phyloP scores from a whole-genome alignment of 2,329 filamentous ascomycete species.

The Colletotrichum plurivorum region DNA sequence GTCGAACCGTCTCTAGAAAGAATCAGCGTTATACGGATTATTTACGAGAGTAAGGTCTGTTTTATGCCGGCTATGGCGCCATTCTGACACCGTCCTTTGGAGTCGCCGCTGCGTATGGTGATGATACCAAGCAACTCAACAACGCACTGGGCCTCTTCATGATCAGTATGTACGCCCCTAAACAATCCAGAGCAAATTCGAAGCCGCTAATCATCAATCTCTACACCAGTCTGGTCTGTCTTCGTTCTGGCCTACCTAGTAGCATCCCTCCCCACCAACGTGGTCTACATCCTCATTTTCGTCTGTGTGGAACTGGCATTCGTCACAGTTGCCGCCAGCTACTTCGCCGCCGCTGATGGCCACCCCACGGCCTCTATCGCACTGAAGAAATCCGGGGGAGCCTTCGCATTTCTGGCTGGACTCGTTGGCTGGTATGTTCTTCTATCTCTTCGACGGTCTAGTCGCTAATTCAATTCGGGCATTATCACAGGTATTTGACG shows the following conservation, averaged over 20 bases:
- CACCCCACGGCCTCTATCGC: slow-evolving; percentile 28
- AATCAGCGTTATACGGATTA: neutral
- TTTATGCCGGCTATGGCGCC: slow-evolving; percentile 46
- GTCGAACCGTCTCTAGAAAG: neutral
- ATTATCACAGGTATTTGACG: slow-evolving; percentile 43
- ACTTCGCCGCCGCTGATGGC: slow-evolving; percentile 46
- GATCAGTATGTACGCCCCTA: slow-evolving; percentile 37
- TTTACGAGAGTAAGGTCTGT: slow-evolving; percentile 38
- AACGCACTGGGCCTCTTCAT: slow-evolving; percentile 47
- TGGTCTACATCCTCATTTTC: slow-evolving; percentile 46
- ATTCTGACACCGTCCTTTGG: slow-evolving; percentile 46
- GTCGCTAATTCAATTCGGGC: no score
- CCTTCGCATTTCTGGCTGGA: slow-evolving; percentile 46
- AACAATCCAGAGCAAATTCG: neutral
- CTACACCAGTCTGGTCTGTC: slow-evolving; percentile 43
- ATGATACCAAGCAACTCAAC: slow-evolving; percentile 43
- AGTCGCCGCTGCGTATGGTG: slow-evolving; percentile 44
- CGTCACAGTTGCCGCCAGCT: slow-evolving; percentile 43
- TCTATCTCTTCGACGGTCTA: neutral
- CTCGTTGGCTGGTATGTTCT: slow-evolving; percentile 45
- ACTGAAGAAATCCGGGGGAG: slow-evolving; percentile 45
- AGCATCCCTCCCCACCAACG: slow-evolving; percentile 44
- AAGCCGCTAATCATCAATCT: neutral
- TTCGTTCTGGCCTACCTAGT: slow-evolving; percentile 46
- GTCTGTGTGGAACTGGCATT: slow-evolving; percentile 44